phyloP scores from a whole-genome alignment of 2,329 filamentous ascomycete species.

The Ophiostoma australiae region DNA sequence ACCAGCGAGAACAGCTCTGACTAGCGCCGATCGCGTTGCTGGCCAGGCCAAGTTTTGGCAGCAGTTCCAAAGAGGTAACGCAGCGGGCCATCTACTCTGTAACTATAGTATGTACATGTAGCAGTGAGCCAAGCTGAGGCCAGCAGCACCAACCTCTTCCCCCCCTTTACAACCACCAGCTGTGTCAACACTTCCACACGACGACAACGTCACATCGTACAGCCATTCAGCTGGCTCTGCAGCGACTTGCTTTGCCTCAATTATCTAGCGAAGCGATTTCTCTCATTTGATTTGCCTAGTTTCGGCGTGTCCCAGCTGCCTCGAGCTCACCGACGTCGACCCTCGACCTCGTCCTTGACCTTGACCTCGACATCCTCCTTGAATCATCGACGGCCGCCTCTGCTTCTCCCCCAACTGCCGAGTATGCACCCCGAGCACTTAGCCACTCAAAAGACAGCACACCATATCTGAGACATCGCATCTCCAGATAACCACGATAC shows the following conservation, averaged over 20 bases:
- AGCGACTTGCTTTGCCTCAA: background rate
- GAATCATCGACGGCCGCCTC: background rate
- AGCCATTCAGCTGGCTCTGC: background rate
- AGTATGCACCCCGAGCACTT: slow-evolving; percentile 17
- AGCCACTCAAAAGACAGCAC: background rate
- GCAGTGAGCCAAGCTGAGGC: background rate
- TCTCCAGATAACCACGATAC: background rate
- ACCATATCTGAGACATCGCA: background rate
- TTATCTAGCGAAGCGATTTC: background rate
- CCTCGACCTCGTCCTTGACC: too few species aligned
- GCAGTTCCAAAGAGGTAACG: slow-evolving; percentile 7
- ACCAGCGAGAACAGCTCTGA: slow-evolving; percentile 2
- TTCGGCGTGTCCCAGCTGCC: background rate
- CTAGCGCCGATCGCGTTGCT: slow-evolving; percentile 9
- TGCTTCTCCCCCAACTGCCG: background rate
- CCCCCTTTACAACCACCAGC: slow-evolving; percentile 11
- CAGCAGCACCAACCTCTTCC: slow-evolving; percentile 3
- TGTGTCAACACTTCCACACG: slow-evolving; percentile 6
- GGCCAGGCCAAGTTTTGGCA: slow-evolving; percentile 3
- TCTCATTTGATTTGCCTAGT: background rate
- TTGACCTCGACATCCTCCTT: background rate
- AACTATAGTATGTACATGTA: background rate
- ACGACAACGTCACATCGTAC: background rate
- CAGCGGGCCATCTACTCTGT: background rate
- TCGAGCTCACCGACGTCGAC: slow-evolving; percentile 5